Evolutionary conservation across 140 eudicot species (phyloP), one percentile per base, ranked within the genome.

Genomic region (Cichorium intybus): DNA sequence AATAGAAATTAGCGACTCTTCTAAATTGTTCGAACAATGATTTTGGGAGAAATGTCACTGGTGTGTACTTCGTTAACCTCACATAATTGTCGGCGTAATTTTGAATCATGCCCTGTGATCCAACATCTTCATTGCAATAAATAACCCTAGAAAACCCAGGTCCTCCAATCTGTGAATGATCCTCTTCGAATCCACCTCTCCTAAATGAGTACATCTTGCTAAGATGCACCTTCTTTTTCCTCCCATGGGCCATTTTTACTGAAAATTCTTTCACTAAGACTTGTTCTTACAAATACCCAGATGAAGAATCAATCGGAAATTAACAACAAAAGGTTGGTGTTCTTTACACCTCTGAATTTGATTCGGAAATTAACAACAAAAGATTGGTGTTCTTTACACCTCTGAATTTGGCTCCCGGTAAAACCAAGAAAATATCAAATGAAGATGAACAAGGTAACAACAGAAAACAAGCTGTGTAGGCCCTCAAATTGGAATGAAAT

Each of bases 1-100:
- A 91, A 68, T 56, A 91, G 66, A 91, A 87, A 55, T 91, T 91
- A 39, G 97, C 97, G 48, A 91, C 97, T 70, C 97, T 87, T 62
- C 97, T 80, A 69, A 91, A 91, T 78, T 91, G 97, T 75, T 91
- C 97, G 77, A 80, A 91, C 74, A 91, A 79, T 6, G 96, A 78
- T 67, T 91, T 91, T n/a, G 97, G 97, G 26, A 91, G 24, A 75
- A 87, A 91, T 59, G 96, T 77, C 0, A 86, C 85, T 31, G 80
- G 74, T 37, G 91, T 91, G 75, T 91, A 91, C 79, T 90, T 90
- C 20, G 97, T 84, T 49, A 81, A 80, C 35, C 80, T 82, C 31
- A 91, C 95, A 85, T 81, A 81, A 77, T 91, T 91, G n/a, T 70
- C 76, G 8, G 76, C 78, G 79, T 82, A 91, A 54, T 66, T 66